Evolutionary conservation across 495 filamentous ascomycete species (phyloP).

Genomic region (Penicillium roqueforti): DNA sequence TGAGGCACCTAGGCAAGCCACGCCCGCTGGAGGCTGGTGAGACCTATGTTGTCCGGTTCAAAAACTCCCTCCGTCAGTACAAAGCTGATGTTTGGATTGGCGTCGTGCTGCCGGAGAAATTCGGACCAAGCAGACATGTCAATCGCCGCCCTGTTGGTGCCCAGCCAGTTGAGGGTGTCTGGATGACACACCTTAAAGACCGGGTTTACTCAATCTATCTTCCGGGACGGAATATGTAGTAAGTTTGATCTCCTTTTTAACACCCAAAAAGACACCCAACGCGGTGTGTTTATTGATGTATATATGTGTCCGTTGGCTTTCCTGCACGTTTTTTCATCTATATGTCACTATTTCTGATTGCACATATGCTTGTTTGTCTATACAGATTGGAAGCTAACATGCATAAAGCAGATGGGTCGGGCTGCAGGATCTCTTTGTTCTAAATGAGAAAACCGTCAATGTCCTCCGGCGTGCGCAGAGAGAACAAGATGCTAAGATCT

Average conservation of each 20-base stretch:
- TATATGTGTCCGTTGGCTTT: background rate
- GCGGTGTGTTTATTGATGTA: background rate
- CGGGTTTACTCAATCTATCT: slow-evolving; percentile 17
- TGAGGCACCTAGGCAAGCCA: background rate
- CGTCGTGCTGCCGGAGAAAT: slow-evolving; percentile 3
- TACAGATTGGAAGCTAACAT: background rate
- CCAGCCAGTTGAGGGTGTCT: slow-evolving; percentile 4
- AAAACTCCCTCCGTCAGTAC: slow-evolving; percentile 11
- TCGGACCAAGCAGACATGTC: slow-evolving; percentile 1
- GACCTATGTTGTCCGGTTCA: slow-evolving; percentile 13
- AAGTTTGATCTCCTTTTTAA: slow-evolving; percentile 10
- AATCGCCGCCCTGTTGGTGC: slow-evolving; percentile 7
- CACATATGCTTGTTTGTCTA: background rate
- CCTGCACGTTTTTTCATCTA: background rate
- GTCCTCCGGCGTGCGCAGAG: background rate
- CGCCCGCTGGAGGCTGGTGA: slow-evolving; percentile 11
- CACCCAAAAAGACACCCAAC: background rate
- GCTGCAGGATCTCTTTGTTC: slow-evolving; percentile 8
- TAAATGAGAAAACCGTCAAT: background rate
- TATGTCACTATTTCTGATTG: background rate
- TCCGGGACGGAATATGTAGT: slow-evolving; percentile 19
- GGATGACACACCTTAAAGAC: slow-evolving; percentile 4
- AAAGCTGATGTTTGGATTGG: slow-evolving; percentile 19
- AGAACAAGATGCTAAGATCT: slow-evolving; percentile 3
- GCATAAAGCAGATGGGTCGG: slow-evolving; percentile 6